Conservation (phyloP, 768 basidiomycete species). For the Russula earlei region DNA sequence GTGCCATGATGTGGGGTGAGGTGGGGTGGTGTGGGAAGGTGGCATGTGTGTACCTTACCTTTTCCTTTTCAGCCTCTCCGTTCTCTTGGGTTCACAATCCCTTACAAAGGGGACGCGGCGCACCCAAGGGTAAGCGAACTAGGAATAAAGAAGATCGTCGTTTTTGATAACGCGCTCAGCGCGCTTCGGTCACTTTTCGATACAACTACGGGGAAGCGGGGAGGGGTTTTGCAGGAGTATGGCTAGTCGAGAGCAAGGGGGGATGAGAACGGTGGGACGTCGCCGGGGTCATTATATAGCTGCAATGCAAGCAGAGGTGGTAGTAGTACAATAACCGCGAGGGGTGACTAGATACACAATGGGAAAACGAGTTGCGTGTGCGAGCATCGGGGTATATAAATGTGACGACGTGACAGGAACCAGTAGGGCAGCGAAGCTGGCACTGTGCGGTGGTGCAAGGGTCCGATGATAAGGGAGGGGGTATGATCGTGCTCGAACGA, state of each 20-base stretch:
- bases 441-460: conserved; percentile 2
- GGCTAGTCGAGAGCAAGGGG: too few species aligned
- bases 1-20: background rate
- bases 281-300: conserved; percentile 13
- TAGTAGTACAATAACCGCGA: conserved; percentile 15
- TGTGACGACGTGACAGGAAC: conserved; percentile 12
- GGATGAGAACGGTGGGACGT: conserved; percentile 11
- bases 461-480: conserved; percentile 6
- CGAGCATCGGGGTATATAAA: conserved; percentile 15
- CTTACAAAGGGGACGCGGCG: too few species aligned
- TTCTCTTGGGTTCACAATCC: background rate
- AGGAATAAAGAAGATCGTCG: too few species aligned
- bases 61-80: background rate
- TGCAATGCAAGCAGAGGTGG: conserved; percentile 13
- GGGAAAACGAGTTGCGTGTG: background rate
- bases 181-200: conserved; percentile 3
- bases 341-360: conserved; percentile 9
- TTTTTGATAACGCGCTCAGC: conserved; percentile 2
- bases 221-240: too few species aligned
- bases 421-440: background rate
- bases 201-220: too few species aligned
- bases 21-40: conserved; percentile 5
- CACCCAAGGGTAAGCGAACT: too few species aligned
- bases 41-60: background rate
- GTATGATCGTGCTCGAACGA: conserved; percentile 6